Evolutionary conservation across 1,284 basidiomycete species (phyloP).

Genomic region (Apiotrichum veenhuisii): DNA sequence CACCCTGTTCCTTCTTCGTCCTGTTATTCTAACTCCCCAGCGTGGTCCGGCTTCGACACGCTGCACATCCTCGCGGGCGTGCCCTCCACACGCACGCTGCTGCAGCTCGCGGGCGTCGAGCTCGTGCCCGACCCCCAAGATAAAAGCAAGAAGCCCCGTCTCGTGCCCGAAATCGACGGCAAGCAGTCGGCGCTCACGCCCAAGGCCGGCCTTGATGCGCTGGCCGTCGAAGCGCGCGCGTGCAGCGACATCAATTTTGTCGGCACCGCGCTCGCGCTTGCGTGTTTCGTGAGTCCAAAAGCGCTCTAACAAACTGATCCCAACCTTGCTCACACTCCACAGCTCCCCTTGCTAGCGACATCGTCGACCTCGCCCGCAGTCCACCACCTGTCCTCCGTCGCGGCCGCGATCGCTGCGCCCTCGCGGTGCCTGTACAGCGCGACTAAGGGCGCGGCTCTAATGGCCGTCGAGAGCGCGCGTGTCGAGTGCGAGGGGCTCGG

Average conservation of each 20-base stretch:
- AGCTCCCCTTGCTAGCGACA: slow-evolving; percentile 73
- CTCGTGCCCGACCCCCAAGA: slow-evolving; percentile 28
- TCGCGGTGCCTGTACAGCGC: slow-evolving; percentile 79
- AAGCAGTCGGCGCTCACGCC: slow-evolving; percentile 16
- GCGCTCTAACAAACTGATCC: too few species aligned
- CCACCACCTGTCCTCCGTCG: slow-evolving; percentile 74
- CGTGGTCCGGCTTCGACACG: slow-evolving; percentile 78
- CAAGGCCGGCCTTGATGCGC: slow-evolving; percentile 42
- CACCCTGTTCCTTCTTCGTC: not conserved
- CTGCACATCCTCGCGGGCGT: slow-evolving; percentile 80
- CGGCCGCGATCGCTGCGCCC: slow-evolving; percentile 76
- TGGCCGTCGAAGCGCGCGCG: slow-evolving; percentile 46
- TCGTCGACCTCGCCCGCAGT: slow-evolving; percentile 70
- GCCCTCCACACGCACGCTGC: slow-evolving; percentile 71
- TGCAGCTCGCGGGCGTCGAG: slow-evolving; percentile 66
- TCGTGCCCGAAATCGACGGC: not conserved
- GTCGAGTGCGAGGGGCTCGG: slow-evolving; percentile 49
- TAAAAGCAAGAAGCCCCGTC: slow-evolving; percentile 4
- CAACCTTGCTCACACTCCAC: not conserved
- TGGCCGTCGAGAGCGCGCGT: slow-evolving; percentile 72
- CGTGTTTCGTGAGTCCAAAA: slow-evolving; percentile 45
- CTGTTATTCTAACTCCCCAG: slow-evolving; percentile 48
- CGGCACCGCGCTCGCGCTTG: slow-evolving; percentile 52
- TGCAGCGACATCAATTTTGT: slow-evolving; percentile 51
- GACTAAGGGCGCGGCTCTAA: slow-evolving; percentile 74